phyloP scores from a whole-genome alignment of 768 basidiomycete genomes.

The Chalciporus sphaerocephalus region DNA sequence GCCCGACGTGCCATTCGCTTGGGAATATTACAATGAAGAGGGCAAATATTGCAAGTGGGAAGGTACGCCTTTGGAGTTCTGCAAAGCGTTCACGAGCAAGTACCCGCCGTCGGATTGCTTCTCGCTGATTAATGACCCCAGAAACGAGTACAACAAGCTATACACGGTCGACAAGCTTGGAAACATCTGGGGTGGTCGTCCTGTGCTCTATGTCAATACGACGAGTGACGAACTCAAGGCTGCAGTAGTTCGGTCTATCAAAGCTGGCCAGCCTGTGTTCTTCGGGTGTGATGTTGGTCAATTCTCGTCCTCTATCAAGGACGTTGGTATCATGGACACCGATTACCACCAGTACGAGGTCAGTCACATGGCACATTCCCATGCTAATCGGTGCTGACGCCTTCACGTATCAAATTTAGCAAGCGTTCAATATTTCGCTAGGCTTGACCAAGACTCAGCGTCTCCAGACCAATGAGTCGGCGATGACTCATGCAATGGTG shows the following conservation, averaged over 20 bases:
- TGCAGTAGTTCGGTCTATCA: constrained; percentile 78
- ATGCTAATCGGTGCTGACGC: constrained; percentile 1
- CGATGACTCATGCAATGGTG: constrained; percentile 90
- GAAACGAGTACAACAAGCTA: constrained; percentile 75
- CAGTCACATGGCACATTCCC: background rate
- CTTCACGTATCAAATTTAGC: constrained; percentile 35
- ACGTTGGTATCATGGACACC: constrained; percentile 81
- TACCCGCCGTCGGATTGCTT: constrained; percentile 71
- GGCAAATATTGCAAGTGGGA: constrained; percentile 72
- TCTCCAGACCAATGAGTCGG: constrained; percentile 73
- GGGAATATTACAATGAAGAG: constrained; percentile 85
- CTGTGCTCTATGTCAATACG: constrained; percentile 91
- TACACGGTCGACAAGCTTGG: constrained; percentile 93
- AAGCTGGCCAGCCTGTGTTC: constrained; percentile 86
- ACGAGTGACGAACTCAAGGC: constrained; percentile 77
- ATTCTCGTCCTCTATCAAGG: constrained; percentile 55
- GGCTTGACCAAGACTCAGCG: constrained; percentile 83
- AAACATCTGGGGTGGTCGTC: constrained; percentile 84
- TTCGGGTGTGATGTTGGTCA: constrained; percentile 97
- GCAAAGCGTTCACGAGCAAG: constrained; percentile 56
- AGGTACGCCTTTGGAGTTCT: constrained; percentile 80
- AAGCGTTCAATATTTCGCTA: constrained; percentile 78
- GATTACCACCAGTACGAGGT: constrained; percentile 81
- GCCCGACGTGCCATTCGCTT: constrained; percentile 67
- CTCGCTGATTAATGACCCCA: constrained; percentile 93